phyloP scores from a whole-genome alignment of 1,284 basidiomycete genomes.

The Cystobasidium slooffiae region DNA sequence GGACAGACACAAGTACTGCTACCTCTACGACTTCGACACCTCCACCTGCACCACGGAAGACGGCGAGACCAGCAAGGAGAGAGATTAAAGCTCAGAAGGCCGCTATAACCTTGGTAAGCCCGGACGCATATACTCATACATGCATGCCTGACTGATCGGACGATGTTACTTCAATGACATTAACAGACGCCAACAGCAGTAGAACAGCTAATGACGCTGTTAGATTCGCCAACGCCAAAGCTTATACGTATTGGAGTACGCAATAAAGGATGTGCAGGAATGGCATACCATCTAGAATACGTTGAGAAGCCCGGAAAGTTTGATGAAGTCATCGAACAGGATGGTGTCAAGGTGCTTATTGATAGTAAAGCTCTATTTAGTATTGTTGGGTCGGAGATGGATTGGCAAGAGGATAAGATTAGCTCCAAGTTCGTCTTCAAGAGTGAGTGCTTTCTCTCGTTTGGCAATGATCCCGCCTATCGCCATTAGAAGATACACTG shows the following conservation, averaged over 20 bases:
- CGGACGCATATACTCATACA: not conserved
- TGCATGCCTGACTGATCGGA: constrained; percentile 1
- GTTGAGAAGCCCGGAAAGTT: constrained; percentile 88
- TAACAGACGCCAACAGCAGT: constrained; percentile 80
- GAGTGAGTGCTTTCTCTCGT: constrained; percentile 61
- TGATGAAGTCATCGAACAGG: constrained; percentile 96
- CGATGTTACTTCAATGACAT: not conserved
- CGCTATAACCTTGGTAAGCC: constrained; percentile 72
- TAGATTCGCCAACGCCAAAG: constrained; percentile 80
- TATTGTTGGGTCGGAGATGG: constrained; percentile 98
- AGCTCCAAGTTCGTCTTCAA: constrained; percentile 93
- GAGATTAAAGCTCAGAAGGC: constrained; percentile 73
- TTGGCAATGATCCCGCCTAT: not conserved
- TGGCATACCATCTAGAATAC: constrained; percentile 97
- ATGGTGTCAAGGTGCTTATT: constrained; percentile 89
- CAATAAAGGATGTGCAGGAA: constrained; percentile 98
- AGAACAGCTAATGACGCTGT: constrained; percentile 68
- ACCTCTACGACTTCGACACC: not conserved
- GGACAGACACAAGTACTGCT: too few species aligned
- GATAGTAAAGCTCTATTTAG: constrained; percentile 97
- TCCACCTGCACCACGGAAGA: constrained; percentile 14
- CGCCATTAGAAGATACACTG: not conserved
- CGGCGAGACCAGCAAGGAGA: constrained; percentile 19
- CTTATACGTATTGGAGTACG: constrained; percentile 92
- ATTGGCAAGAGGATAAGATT: constrained; percentile 91